Percentiles rank a stretch among this genome's conserved stretches.
These are phyloP conservation scores for Volvariella surrecta DNA, from an alignment of 1,284 basidiomycete species.

Conservation along the genomic window DNA sequence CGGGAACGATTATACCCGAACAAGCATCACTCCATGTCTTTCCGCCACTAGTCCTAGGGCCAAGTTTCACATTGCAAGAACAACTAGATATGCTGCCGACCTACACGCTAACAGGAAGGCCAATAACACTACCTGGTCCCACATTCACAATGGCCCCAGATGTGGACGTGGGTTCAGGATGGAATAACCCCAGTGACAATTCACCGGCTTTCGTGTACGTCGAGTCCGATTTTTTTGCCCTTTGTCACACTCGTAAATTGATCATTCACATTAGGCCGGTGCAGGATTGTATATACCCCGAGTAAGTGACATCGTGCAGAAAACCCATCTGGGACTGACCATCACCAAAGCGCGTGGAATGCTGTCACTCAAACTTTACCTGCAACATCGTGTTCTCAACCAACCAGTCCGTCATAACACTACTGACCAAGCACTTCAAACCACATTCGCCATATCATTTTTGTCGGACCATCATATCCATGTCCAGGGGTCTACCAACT, in stretches of 20 bases:
- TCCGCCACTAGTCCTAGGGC: constrained; percentile 34
- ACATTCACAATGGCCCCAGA: constrained; percentile 45
- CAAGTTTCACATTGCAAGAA: constrained; percentile 29
- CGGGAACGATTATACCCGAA: constrained; percentile 26
- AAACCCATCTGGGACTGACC: background rate
- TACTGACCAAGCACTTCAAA: background rate
- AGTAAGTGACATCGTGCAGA: constrained; percentile 22
- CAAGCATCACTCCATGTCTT: constrained; percentile 26
- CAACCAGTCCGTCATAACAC: background rate
- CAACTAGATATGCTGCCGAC: constrained; percentile 36
- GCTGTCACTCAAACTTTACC: constrained; percentile 28
- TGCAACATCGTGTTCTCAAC: constrained; percentile 20
- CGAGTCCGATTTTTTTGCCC: constrained; percentile 3
- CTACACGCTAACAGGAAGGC: constrained; percentile 59
- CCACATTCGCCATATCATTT: background rate
- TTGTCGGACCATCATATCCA: background rate
- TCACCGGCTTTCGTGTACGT: constrained; percentile 31
- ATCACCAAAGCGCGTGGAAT: constrained; percentile 25
- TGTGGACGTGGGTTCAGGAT: constrained; percentile 55
- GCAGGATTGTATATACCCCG: constrained; percentile 30
- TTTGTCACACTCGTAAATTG: background rate
- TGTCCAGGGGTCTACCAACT: background rate
- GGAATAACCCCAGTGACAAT: constrained; percentile 55
- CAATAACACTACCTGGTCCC: constrained; percentile 43
- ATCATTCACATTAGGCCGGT: constrained; percentile 20